Evolutionary conservation across 768 basidiomycete genomes (phyloP).

Genomic region (Boletus sensibilis): DNA sequence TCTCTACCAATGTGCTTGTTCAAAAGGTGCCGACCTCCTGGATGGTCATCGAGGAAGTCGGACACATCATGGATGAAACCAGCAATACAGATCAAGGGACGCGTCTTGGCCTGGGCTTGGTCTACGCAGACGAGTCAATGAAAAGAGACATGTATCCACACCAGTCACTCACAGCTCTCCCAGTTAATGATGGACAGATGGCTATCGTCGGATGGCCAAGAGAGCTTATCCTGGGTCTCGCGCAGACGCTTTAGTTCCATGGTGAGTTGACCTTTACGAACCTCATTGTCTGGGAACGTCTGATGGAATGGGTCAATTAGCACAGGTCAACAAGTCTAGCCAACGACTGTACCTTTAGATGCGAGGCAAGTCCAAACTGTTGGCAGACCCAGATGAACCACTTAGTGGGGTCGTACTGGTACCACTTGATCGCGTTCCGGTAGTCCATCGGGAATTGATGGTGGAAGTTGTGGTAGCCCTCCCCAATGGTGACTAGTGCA

Average conservation of each 20-base stretch:
- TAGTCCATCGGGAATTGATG: constrained; percentile 98
- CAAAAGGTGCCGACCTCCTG: constrained; percentile 83
- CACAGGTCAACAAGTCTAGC: neutral
- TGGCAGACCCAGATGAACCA: constrained; percentile 70
- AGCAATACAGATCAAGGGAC: constrained; percentile 82
- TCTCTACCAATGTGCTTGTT: constrained; percentile 87
- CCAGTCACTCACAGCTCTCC: constrained; percentile 68
- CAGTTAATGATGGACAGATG: constrained; percentile 82
- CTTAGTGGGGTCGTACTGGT: constrained; percentile 91
- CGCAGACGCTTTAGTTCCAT: constrained; percentile 91
- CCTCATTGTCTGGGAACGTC: constrained; percentile 68
- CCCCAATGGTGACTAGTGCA: constrained; percentile 87
- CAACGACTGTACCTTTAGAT: constrained; percentile 46
- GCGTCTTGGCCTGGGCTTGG: constrained; percentile 74
- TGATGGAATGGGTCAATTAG: constrained; percentile 8
- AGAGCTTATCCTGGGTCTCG: constrained; percentile 68
- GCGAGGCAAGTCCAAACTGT: constrained; percentile 49
- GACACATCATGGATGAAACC: constrained; percentile 93
- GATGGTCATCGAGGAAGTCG: constrained; percentile 85
- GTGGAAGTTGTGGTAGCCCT: constrained; percentile 99
- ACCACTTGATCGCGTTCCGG: constrained; percentile 90
- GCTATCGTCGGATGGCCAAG: constrained; percentile 75
- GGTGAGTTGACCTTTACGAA: constrained; percentile 85
- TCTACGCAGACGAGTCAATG: constrained; percentile 40
- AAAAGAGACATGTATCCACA: neutral